A percentile compares a stretch with the other conserved stretches of the same genome.
Evolutionary conservation across 2,329 filamentous ascomycete genomes (phyloP).

Genomic region (Ceratocystis papillata): DNA sequence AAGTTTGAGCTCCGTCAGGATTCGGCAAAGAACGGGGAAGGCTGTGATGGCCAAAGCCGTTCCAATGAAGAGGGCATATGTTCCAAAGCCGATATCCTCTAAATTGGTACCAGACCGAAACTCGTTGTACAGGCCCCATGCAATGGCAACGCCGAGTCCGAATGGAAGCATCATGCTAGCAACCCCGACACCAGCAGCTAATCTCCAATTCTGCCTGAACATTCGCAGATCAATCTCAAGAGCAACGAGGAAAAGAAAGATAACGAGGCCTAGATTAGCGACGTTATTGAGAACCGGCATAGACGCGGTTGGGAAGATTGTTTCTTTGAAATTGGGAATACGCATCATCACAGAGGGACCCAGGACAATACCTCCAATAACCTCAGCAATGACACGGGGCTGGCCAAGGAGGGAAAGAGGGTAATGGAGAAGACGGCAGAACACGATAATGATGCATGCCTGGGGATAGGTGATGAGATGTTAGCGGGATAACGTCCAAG

Average conservation of each 20-base stretch:
- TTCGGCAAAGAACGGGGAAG: conserved; percentile 85
- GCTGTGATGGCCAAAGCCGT: conserved; percentile 88
- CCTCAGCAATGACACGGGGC: conserved; percentile 73
- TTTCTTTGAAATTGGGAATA: conserved; percentile 62
- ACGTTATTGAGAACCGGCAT: conserved; percentile 43
- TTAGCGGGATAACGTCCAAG: conserved; percentile 10
- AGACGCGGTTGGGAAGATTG: conserved; percentile 66
- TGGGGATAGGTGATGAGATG: conserved; percentile 26
- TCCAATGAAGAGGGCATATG: conserved; percentile 66
- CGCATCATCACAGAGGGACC: conserved; percentile 82
- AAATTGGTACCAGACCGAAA: conserved; percentile 44
- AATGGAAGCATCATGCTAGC: conserved; percentile 76
- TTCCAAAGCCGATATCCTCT: conserved; percentile 39
- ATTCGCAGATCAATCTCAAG: conserved; percentile 76
- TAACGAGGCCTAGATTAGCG: conserved; percentile 70
- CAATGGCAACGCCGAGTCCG: conserved; percentile 66
- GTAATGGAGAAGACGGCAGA: conserved; percentile 52
- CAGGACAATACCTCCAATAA: conserved; percentile 72
- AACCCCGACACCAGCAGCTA: conserved; percentile 65
- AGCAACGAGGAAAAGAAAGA: conserved; percentile 81
- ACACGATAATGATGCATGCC: conserved; percentile 39
- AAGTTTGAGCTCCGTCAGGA: conserved; percentile 80
- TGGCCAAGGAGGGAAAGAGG: conserved; percentile 67
- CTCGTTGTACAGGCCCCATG: conserved; percentile 67
- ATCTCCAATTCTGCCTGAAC: conserved; percentile 66